Base-by-base conservation (phyloP, 2,329 filamentous ascomycete species). In the Fusarium bactridioides region DNA sequence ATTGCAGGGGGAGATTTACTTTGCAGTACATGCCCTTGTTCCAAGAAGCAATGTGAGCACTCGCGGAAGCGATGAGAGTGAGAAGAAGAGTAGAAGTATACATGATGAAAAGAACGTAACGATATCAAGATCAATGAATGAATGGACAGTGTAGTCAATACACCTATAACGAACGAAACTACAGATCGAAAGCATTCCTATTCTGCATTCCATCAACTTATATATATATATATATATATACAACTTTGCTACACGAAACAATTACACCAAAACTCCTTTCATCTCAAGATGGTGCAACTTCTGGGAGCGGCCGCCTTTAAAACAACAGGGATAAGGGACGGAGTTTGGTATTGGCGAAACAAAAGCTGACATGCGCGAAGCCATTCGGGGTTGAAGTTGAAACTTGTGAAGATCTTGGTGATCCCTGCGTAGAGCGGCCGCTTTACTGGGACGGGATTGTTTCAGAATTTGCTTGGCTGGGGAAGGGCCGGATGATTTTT, bases 21-120 rank as follows among this genome's bases (percentile, higher is more conserved):
- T 69, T 77, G 63, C 76, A 78, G 58, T 78, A 78, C 76, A 78
- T 78, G 62, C 76, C 76, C 54, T 54, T 55, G 33, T 78, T 78
- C 76, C 76, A 78, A 18, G 76, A 74, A 19, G 76, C 76, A 31
- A 78, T 74, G 27, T 78, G 76, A 27, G 76, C 76, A 45, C 31
- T 76, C 33, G 73, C 69, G 10, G 72, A 73, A 11, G 64, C 63
- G n/a, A 57, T 71, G 29, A 78, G 69, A 8, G 67, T 37, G 15
- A 77, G 61, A 43, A 78, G 54, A 33, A 76, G 33, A 59, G 70
- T 33, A n/a, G 69, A 69, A 55, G 74, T 65, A 50, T 64, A 53
- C 76, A 78, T 74, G 58, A 35, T 54, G 48, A 62, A n/a, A 67
- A 23, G 33, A 64, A 61, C 16, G 44, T 33, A 5, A 31, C 5